Base-by-base conservation (phyloP, 148 eudicot species). In the Rhododendron vialii region DNA sequence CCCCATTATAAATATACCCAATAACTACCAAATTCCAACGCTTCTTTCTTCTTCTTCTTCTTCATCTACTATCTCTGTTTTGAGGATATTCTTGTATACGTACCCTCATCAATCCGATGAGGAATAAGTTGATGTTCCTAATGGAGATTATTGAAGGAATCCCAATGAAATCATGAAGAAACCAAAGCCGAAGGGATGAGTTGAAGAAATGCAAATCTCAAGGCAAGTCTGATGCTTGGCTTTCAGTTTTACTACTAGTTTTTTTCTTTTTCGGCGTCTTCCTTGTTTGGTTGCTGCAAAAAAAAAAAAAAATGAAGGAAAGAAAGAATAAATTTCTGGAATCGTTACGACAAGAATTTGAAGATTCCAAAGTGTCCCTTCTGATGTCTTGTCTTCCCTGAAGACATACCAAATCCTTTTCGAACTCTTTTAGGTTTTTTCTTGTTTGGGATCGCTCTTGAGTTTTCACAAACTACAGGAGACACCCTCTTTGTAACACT, bases 191-290 rank as follows among this genome's bases (percentile, higher is more conserved):
- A 38, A 38, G 80, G 80, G 80, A 76, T 76, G 80, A 76, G 28
- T 38, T 76, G 80, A 76, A 20, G 50, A 38, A 76, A 76, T 76
- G 50, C 48, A 36, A 7, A 47, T 76, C 80, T 76, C 80, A 41
- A 76, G 80, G 80, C 80, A 76, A 76, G 80, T 76, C 80, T 76
- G 48, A 76, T 38, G 80, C 80, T 76, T 76, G 80, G 80, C 80
- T 76, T 20, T 41, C 48, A 36, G 33, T 33, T 75, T 74, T 74
- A 53, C 18, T 74, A 35, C 45, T 33, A 36, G 38, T 75, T 3
- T 33, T 36, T 75, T 35, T 6, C 15, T 35, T 76, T 76, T 41
- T 76, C 6, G 12, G 24, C 47, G 41, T 18, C 41, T 41, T 41
- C 50, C 14, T 76, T 18, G 47, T 18, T 41, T 41, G 47, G 80